phyloP scores from a whole-genome alignment of 768 basidiomycete genomes.

The Mycena leptocephala region DNA sequence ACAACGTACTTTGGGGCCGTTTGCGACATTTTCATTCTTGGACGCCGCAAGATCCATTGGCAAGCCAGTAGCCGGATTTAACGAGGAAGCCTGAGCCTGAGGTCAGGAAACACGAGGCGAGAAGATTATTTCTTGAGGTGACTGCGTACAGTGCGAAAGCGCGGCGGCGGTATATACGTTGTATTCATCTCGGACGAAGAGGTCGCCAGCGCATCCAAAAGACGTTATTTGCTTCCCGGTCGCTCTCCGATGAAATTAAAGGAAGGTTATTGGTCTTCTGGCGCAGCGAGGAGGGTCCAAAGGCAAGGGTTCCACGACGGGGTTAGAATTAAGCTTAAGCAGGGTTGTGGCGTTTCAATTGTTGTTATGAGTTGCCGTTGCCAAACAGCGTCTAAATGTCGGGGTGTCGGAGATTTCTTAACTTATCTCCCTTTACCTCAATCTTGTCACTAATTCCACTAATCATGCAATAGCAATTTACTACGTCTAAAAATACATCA shows the following conservation, averaged over 20 bases:
- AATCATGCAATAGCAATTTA: no score
- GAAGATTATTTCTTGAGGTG: background rate
- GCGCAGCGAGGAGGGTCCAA: background rate
- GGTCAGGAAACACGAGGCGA: background rate
- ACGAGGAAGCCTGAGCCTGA: background rate
- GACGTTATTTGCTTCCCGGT: background rate
- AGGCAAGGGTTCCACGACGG: background rate
- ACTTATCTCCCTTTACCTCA: no score
- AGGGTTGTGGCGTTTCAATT: background rate
- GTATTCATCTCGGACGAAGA: background rate
- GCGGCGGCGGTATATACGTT: background rate
- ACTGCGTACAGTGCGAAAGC: constrained; percentile 1
- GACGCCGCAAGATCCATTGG: background rate
- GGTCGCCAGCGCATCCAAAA: background rate
- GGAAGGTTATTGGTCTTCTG: background rate
- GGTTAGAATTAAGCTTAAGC: constrained; percentile 8
- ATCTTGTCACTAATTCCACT: no score
- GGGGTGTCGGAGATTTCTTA: no score
- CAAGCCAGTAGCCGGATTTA: background rate
- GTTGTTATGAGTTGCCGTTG: background rate
- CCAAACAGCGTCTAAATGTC: no score
- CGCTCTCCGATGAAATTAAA: background rate
- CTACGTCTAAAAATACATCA: constrained; percentile 25
- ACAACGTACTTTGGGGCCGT: background rate
- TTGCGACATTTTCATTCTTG: background rate